A percentile compares a stretch with the other conserved stretches of the same genome.
These are phyloP conservation scores for Aureobasidium sp. DNA, from an alignment of 2,329 filamentous ascomycete species.

Conservation along the genomic window DNA sequence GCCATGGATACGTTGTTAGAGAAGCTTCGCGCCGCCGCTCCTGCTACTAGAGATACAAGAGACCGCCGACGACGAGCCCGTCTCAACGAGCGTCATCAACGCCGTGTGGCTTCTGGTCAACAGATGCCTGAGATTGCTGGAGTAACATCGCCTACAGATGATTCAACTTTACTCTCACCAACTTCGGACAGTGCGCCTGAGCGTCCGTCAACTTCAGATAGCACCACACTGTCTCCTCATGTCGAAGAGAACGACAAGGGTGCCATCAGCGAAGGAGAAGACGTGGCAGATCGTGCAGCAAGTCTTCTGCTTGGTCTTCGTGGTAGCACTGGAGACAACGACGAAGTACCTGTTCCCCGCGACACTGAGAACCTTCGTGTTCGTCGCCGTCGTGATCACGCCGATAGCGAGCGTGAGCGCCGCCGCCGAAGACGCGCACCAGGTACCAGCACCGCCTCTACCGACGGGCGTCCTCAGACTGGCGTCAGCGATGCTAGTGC, in stretches of 20 bases:
- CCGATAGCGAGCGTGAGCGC: constrained; percentile 66
- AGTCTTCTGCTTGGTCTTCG: constrained; percentile 77
- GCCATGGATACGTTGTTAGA: constrained; percentile 95
- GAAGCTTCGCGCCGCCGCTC: constrained; percentile 87
- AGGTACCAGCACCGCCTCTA: constrained; percentile 23
- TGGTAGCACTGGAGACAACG: constrained; percentile 46
- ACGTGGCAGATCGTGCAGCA: constrained; percentile 78
- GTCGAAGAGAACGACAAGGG: constrained; percentile 20
- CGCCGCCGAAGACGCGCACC: constrained; percentile 53
- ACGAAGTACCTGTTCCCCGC: constrained; percentile 35
- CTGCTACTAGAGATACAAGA: constrained; percentile 79
- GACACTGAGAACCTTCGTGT: constrained; percentile 38
- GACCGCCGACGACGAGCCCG: constrained; percentile 80
- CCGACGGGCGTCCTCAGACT: constrained; percentile 22
- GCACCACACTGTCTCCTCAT: not conserved
- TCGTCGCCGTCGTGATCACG: constrained; percentile 61
- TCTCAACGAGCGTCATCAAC: constrained; percentile 83
- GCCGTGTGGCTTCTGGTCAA: constrained; percentile 81
- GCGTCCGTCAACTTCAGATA: not conserved
- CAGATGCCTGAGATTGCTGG: constrained; percentile 60
- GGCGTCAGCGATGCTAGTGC: constrained; percentile 25
- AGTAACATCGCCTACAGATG: constrained; percentile 11
- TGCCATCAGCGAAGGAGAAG: constrained; percentile 46
- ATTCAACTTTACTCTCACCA: constrained; percentile 20
- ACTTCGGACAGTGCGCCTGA: constrained; percentile 19